Base-by-base conservation (phyloP, 805 yeast species). In the Suhomyces prunicola region DNA sequence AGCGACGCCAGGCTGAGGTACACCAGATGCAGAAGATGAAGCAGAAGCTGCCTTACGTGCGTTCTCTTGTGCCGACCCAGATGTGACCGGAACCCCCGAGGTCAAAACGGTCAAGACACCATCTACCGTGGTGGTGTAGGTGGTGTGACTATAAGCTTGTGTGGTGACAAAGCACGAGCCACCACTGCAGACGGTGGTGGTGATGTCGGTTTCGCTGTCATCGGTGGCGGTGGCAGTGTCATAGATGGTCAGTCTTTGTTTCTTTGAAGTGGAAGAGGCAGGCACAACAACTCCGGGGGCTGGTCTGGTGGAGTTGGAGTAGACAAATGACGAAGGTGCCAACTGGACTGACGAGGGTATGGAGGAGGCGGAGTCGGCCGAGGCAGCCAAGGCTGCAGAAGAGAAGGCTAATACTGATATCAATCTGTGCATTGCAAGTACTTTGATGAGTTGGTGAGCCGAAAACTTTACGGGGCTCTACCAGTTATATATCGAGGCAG, bases 21-120 rank as follows among this genome's bases (percentile, higher is more conserved):
- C 15, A 31, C 46, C 44, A n/a, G 55, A n/a, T 19, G 47, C n/a
- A 27, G 46, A 40, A 15, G 51, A 23, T 8, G 46, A 12, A 13
- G 54, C 31, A 29, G 33, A 29, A 5, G n/a, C 12, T 3, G 33
- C 33, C 33, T 50, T 23, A 40, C 48, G 39, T 9, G 50, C 17
- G n/a, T 47, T 50, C n/a, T 50, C 5, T 41, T 39, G 48, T 9
- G 50, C 4, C 17, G 44, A 10, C 9, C 29, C 22, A 4, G 41
- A 31, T 5, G 46, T 19, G 39, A 56, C 60, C 15, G 76, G 77
- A 15, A 66, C 57, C 6, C 55, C 70, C 6, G 73, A 66, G 29
- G 73, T 70, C 44, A 71, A 50, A 8, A 72, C 72, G n/a, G 79
- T 74, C 60, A 69, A 65, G 22, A 69, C 53, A 31, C 79, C 79